Conservation (phyloP, 2,329 filamentous ascomycete species). For the Didymellaceae sp. region DNA sequence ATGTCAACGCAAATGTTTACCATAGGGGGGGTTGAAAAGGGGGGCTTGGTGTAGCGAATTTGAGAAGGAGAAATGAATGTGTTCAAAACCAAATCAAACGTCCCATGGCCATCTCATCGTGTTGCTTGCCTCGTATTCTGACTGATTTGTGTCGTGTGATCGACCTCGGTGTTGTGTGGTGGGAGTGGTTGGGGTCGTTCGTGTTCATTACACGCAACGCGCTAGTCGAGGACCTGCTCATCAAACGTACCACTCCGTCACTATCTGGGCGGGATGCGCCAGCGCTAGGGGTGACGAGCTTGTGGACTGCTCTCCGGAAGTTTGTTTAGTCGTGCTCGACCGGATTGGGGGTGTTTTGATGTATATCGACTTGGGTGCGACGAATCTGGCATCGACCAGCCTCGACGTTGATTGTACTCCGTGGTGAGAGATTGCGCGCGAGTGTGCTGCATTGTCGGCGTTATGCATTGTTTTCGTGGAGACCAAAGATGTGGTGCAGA, state of each 20-base stretch:
- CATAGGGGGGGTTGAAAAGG: too few relatives aligned
- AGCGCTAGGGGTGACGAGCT: not conserved
- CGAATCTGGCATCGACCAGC: too few relatives aligned
- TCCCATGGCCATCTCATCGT: not conserved
- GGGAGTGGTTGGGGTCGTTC: too few relatives aligned
- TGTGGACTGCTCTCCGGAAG: not conserved
- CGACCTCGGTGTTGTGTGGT: too few relatives aligned
- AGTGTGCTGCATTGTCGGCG: too few relatives aligned
- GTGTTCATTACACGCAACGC: not conserved
- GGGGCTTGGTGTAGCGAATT: conserved; percentile 17
- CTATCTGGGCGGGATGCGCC: not conserved
- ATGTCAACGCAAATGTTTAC: conserved; percentile 8
- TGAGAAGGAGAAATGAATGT: conserved; percentile 1
- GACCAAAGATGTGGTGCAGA: too few relatives aligned
- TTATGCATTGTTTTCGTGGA: too few relatives aligned
- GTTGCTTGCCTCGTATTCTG: not conserved
- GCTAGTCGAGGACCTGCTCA: conserved; percentile 3
- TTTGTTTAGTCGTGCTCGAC: too few relatives aligned
- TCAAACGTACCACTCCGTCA: conserved; percentile 8
- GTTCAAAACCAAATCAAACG: not conserved
- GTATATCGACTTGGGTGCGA: too few relatives aligned
- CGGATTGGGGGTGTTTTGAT: too few relatives aligned
- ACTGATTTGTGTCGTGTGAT: not conserved
- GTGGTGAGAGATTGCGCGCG: too few relatives aligned
- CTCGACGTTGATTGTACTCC: too few relatives aligned